Evolutionary conservation across 1,139 yeast genomes (phyloP).

Genomic region (Suhomyces atakaporum): DNA sequence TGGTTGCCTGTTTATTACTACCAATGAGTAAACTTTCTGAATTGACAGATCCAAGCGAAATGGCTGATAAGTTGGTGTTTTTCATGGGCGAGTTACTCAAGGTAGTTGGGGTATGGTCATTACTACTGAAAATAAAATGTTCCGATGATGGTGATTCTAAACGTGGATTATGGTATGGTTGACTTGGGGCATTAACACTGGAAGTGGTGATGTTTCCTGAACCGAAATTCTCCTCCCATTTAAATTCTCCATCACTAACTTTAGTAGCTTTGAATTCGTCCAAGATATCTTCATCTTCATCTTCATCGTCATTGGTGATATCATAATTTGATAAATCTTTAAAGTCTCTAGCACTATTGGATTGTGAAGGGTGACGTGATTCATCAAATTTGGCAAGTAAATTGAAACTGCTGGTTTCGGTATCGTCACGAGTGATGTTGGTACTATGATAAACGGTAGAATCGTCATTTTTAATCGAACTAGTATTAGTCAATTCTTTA

Average conservation of each 20-base stretch:
- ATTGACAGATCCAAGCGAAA: constrained; percentile 18
- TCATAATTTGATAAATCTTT: constrained; percentile 14
- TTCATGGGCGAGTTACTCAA: constrained; percentile 14
- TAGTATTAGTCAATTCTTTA: constrained; percentile 21
- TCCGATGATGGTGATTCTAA: constrained; percentile 21
- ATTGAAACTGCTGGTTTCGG: constrained; percentile 24
- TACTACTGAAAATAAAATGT: constrained; percentile 12
- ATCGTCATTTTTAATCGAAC: constrained; percentile 10
- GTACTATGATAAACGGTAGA: constrained; percentile 9
- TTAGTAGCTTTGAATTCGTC: constrained; percentile 36
- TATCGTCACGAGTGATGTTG: constrained; percentile 14
- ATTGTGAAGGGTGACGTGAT: constrained; percentile 21
- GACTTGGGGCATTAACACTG: constrained; percentile 12
- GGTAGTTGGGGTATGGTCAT: constrained; percentile 16
- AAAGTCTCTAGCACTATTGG: constrained; percentile 22
- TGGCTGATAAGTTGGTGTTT: constrained; percentile 21
- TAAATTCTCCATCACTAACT: constrained; percentile 28
- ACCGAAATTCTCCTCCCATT: constrained; percentile 25
- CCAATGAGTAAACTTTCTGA: constrained; percentile 11
- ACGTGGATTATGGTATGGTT: constrained; percentile 11
- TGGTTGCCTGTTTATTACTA: constrained; percentile 12
- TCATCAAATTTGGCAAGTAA: constrained; percentile 29
- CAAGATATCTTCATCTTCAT: constrained; percentile 14
- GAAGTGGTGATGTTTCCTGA: constrained; percentile 10
- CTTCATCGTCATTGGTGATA: constrained; percentile 5